These are phyloP conservation scores for Phytophthora melonis DNA, from an alignment of 352 stramenopile genomes.

Conservation along the genomic window DNA sequence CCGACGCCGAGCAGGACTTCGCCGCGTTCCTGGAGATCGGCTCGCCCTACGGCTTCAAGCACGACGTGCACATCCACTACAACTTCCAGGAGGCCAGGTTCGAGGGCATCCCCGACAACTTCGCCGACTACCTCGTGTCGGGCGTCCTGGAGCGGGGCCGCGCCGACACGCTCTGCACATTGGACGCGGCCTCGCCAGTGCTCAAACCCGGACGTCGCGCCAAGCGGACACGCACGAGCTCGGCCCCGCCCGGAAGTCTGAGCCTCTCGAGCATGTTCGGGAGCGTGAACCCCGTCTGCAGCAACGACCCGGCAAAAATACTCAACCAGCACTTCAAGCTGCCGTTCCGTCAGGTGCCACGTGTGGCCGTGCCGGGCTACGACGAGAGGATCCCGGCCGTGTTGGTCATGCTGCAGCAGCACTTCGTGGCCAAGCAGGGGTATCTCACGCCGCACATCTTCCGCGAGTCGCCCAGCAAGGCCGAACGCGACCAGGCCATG, in stretches of 20 bases:
- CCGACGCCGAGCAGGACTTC: slow-evolving; percentile 43
- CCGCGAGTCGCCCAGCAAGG: slow-evolving; percentile 87
- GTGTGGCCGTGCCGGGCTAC: slow-evolving; percentile 70
- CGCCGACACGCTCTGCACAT: slow-evolving; percentile 29
- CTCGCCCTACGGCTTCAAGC: slow-evolving; percentile 76
- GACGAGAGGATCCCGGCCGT: slow-evolving; percentile 85
- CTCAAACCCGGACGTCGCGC: slow-evolving; percentile 14
- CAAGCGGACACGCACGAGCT: slow-evolving; percentile 55
- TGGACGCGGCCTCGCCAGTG: slow-evolving; percentile 19
- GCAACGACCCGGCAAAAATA: slow-evolving; percentile 52
- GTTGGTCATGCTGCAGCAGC: slow-evolving; percentile 87
- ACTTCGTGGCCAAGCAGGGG: slow-evolving; percentile 79
- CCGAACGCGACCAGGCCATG: slow-evolving; percentile 87
- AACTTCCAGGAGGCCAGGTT: slow-evolving; percentile 89
- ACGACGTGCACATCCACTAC: slow-evolving; percentile 90
- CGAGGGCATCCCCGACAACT: slow-evolving; percentile 86
- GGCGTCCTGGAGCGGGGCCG: slow-evolving; percentile 32
- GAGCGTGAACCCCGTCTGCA: slow-evolving; percentile 24
- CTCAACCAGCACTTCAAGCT: slow-evolving; percentile 91
- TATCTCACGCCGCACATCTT: slow-evolving; percentile 86
- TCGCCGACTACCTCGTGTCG: slow-evolving; percentile 69
- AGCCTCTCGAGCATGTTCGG: slow-evolving; percentile 48
- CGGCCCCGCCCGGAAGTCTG: slow-evolving; percentile 40
- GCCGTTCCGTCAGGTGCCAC: slow-evolving; percentile 77
- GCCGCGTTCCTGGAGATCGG: slow-evolving; percentile 67